phyloP scores from a whole-genome alignment of 2,329 filamentous ascomycete genomes.

The Penicillium rolfsii region DNA sequence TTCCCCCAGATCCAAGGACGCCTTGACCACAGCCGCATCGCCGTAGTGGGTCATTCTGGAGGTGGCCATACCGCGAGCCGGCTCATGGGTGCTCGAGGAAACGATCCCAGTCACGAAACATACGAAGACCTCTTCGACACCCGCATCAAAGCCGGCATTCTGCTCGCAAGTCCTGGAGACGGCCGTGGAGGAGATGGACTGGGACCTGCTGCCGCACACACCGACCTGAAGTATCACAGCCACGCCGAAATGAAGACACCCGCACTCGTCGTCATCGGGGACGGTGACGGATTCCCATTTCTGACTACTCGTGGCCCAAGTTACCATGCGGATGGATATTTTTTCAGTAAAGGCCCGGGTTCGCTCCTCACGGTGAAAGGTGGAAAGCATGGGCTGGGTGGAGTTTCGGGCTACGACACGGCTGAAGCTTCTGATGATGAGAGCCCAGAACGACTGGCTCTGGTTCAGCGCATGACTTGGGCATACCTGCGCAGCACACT shows the following conservation, averaged over 20 bases:
- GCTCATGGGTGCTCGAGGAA: slow-evolving; percentile 43
- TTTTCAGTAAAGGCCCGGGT: slow-evolving; percentile 39
- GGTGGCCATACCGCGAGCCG: slow-evolving; percentile 41
- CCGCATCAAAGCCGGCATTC: slow-evolving; percentile 46
- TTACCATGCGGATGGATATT: slow-evolving; percentile 48
- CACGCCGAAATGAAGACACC: slow-evolving; percentile 43
- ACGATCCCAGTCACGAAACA: slow-evolving; percentile 35
- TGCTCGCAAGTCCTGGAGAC: slow-evolving; percentile 39
- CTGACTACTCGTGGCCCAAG: slow-evolving; percentile 41
- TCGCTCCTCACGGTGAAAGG: slow-evolving; percentile 41
- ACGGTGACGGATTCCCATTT: slow-evolving; percentile 41
- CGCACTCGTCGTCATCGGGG: slow-evolving; percentile 46
- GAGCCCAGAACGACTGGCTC: slow-evolving; percentile 72
- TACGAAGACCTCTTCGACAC: slow-evolving; percentile 29
- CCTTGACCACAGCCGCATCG: slow-evolving; percentile 41
- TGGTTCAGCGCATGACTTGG: slow-evolving; percentile 45
- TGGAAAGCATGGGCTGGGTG: slow-evolving; percentile 45
- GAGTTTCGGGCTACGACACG: slow-evolving; percentile 46
- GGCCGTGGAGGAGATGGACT: slow-evolving; percentile 34
- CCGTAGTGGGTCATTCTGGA: slow-evolving; percentile 47
- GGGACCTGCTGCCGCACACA: slow-evolving; percentile 22
- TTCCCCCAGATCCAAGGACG: slow-evolving; percentile 41
- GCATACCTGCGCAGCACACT: slow-evolving; percentile 46
- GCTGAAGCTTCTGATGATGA: slow-evolving; percentile 95
- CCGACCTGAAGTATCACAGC: slow-evolving; percentile 40